These are phyloP conservation scores for Oryza meyeriana DNA, from an alignment of 176 grass and related monocot genomes.

Conservation along the genomic window DNA sequence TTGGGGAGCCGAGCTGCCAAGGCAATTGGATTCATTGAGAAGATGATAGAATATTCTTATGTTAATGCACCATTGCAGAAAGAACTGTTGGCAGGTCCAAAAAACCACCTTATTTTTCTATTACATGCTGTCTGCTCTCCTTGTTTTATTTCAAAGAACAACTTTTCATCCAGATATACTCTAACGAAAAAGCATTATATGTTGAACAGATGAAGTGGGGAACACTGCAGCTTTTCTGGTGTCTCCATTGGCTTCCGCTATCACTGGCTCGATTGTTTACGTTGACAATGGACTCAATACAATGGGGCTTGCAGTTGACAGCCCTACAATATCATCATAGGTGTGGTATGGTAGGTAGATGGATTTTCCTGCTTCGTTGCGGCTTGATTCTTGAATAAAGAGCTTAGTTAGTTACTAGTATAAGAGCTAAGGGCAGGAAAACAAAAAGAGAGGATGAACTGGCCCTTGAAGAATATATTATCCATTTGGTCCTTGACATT, in stretches of 20 bases:
- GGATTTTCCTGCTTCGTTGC: slow-evolving; percentile 1
- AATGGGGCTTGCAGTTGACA: slow-evolving; percentile 81
- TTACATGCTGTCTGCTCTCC: neutral
- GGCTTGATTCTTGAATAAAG: slow-evolving; percentile 47
- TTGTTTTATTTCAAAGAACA: neutral
- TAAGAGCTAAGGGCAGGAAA: slow-evolving; percentile 27
- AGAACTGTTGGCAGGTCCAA: slow-evolving; percentile 76
- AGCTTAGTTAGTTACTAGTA: slow-evolving; percentile 20
- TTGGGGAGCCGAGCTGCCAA: slow-evolving; percentile 91
- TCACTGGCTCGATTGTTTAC: slow-evolving; percentile 85
- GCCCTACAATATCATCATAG: slow-evolving; percentile 56
- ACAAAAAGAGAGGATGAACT: neutral
- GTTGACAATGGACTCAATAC: slow-evolving; percentile 91
- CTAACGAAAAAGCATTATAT: slow-evolving; percentile 21
- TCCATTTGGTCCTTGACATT: neutral
- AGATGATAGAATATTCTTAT: slow-evolving; percentile 98
- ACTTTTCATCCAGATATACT: neutral
- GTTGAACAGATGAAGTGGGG: slow-evolving; percentile 83
- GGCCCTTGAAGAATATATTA: neutral
- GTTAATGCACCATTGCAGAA: slow-evolving; percentile 87
- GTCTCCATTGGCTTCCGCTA: slow-evolving; percentile 88
- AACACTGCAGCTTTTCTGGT: slow-evolving; percentile 83
- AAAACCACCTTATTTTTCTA: neutral
- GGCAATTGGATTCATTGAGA: slow-evolving; percentile 96
- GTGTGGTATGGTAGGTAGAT: slow-evolving; percentile 6